phyloP scores from a whole-genome alignment of 768 basidiomycete genomes.

The Lentinula detonsa region DNA sequence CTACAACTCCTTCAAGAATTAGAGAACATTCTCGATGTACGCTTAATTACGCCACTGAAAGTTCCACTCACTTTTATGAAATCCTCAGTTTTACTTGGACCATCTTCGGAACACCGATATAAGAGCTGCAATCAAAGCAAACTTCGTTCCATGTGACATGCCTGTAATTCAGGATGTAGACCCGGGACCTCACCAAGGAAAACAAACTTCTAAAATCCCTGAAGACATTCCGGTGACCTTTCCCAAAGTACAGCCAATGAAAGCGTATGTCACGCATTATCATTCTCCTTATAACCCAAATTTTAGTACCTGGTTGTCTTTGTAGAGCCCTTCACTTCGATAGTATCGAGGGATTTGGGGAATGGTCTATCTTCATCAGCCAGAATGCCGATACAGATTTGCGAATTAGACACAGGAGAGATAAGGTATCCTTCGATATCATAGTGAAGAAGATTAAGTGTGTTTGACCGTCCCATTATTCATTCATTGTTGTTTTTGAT shows the following conservation, averaged over 20 bases:
- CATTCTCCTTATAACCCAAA: not conserved
- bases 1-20: not conserved
- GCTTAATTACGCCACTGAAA: not conserved
- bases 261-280: constrained; percentile 27
- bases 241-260: constrained; percentile 51
- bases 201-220: not conserved
- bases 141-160: not conserved
- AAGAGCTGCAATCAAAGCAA: not conserved
- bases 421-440: constrained; percentile 42
- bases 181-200: not conserved
- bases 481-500: not conserved
- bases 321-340: constrained; percentile 50
- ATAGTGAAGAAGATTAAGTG: constrained; percentile 68
- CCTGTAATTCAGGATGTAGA: too few relatives aligned
- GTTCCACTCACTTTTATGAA: not conserved
- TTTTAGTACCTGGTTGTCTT: not conserved
- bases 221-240: constrained; percentile 23
- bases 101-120: not conserved
- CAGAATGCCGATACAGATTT: constrained; percentile 45
- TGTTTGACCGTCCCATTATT: not conserved
- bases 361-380: constrained; percentile 57
- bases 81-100: not conserved
- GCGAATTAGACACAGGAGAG: constrained; percentile 37
- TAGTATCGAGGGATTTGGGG: constrained; percentile 53
- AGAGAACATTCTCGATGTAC: not conserved